Conservation (phyloP, 495 filamentous ascomycete genomes). For the Beverwykella pulmonaria region DNA sequence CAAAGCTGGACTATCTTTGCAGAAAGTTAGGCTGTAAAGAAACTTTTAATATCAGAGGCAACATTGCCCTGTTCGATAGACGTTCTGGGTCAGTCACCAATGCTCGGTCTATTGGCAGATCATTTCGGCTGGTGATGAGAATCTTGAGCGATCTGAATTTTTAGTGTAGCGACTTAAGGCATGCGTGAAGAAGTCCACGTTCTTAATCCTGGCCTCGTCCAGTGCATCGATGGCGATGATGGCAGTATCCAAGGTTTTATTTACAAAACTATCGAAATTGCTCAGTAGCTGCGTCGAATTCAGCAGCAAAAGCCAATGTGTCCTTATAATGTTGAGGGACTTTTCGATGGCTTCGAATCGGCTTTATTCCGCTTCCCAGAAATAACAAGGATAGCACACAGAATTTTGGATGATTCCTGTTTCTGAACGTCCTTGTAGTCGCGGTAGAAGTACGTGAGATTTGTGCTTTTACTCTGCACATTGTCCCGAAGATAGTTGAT, state of each 20-base stretch:
- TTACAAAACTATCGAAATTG: not conserved
- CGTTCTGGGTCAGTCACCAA: not conserved
- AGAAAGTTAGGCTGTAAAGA: not conserved
- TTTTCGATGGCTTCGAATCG: not conserved
- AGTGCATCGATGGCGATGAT: not conserved
- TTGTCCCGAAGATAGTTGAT: slow-evolving; percentile 8
- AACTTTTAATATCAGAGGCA: not conserved
- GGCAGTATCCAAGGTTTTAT: not conserved
- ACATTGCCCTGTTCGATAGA: not conserved
- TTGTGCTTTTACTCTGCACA: slow-evolving; percentile 6
- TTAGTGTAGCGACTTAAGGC: not conserved
- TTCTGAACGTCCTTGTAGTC: slow-evolving; percentile 2
- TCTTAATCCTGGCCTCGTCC: not conserved
- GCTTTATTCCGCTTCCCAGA: not conserved
- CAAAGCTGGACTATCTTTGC: not conserved
- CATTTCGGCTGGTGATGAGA: not conserved
- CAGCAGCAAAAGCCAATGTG: not conserved
- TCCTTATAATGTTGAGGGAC: not conserved
- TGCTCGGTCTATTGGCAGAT: not conserved
- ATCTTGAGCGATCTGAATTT: not conserved
- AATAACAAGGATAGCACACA: not conserved
- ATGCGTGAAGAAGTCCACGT: not conserved
- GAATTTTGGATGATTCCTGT: not conserved
- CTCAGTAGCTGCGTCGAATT: not conserved
- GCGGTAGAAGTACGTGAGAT: slow-evolving; percentile 13